Evolutionary conservation across 2,329 filamentous ascomycete species (phyloP).

Genomic region (Colletotrichum cuscutae): DNA sequence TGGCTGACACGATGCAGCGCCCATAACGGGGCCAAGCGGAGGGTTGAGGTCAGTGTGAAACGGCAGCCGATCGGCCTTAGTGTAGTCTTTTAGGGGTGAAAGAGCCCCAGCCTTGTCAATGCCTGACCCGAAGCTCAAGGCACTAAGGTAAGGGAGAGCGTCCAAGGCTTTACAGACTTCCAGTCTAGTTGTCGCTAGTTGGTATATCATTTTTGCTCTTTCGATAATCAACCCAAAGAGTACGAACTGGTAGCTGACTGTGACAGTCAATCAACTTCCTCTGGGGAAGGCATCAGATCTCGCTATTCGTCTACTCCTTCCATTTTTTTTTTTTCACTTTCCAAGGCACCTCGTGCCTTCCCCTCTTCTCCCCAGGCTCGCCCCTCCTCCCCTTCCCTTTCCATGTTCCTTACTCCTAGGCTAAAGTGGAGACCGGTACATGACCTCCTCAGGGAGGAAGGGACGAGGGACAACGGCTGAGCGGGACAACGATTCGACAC

Average conservation of each 20-base stretch:
- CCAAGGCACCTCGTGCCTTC: too few relatives aligned
- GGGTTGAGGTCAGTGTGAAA: constrained; percentile 33
- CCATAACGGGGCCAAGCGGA: constrained; percentile 31
- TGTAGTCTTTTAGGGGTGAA: constrained; percentile 13
- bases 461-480: constrained; percentile 7
- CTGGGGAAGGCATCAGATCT: not conserved
- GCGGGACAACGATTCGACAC: not conserved
- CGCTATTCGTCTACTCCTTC: not conserved
- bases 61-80: constrained; percentile 31
- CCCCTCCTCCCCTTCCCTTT: not conserved
- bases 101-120: not conserved
- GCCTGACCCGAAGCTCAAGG: not conserved
- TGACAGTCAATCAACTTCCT: not conserved
- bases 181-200: not conserved
- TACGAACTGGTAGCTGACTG: too few relatives aligned
- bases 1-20: constrained; percentile 30
- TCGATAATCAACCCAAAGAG: not conserved
- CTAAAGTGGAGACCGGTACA: not conserved
- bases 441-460: constrained; percentile 1
- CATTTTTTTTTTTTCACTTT: not conserved
- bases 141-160: not conserved
- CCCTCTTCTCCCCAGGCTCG: not conserved
- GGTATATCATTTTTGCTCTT: not conserved
- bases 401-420: not conserved
- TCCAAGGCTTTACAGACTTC: not conserved